phyloP scores from a whole-genome alignment of 805 yeast genomes.

The Cyberlindnera saturnus region DNA sequence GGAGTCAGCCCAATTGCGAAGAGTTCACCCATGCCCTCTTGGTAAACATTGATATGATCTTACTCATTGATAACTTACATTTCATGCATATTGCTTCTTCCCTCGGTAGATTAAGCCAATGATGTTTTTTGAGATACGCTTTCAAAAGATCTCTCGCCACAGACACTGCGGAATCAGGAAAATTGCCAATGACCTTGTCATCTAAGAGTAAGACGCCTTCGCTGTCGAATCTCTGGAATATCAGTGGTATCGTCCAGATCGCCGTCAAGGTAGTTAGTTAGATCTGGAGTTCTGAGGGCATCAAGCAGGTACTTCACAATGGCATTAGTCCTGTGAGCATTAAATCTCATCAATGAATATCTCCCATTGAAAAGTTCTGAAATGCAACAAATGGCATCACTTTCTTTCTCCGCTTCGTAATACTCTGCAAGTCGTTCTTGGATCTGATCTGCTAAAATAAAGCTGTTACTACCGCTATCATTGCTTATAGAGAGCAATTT shows the following conservation, averaged over 20 bases:
- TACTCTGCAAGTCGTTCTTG: background rate
- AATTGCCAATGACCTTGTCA: background rate
- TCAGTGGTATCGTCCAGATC: no score
- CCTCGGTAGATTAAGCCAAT: no score
- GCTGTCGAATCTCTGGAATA: background rate
- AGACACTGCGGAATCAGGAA: background rate
- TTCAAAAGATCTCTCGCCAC: background rate
- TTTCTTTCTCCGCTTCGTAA: background rate
- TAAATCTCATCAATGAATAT: background rate
- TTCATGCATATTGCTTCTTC: no score
- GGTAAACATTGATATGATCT: no score
- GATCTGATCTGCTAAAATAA: background rate
- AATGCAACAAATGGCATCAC: background rate
- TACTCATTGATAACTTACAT: no score
- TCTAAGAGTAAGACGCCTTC: background rate
- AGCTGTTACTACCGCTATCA: background rate
- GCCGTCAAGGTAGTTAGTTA: background rate
- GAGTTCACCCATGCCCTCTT: no score
- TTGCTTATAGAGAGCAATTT: background rate
- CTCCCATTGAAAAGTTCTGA: background rate
- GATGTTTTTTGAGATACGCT: no score
- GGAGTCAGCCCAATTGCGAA: no score
- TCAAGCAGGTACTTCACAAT: background rate
- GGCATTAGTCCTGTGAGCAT: background rate
- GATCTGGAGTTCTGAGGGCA: background rate